Conservation (phyloP, 495 filamentous ascomycete genomes). For the Talaromyces borbonicus region DNA sequence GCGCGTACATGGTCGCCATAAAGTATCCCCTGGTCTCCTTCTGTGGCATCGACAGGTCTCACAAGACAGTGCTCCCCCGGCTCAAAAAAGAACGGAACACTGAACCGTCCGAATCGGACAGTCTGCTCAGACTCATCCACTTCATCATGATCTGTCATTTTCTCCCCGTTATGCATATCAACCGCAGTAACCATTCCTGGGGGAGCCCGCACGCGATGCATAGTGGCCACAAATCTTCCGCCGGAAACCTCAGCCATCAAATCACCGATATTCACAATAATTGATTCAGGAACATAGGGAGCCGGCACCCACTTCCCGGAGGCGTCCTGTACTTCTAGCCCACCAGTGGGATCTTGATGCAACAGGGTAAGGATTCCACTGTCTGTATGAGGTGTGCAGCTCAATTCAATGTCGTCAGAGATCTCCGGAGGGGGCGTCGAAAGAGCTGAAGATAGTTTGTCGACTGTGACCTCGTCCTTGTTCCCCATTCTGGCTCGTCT, state of each 20-base stretch:
- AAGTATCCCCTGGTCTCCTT: conserved; percentile 19
- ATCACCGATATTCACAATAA: conserved; percentile 44
- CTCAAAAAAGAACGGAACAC: conserved; percentile 43
- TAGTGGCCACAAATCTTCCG: conserved; percentile 37
- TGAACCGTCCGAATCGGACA: conserved; percentile 23
- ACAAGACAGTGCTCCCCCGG: conserved; percentile 32
- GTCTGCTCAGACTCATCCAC: background rate
- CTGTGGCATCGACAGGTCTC: conserved; percentile 19
- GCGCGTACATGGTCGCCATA: conserved; percentile 36
- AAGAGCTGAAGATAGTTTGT: too few species aligned
- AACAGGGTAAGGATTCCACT: conserved; percentile 34
- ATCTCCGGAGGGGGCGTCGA: conserved; percentile 8
- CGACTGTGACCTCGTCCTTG: background rate
- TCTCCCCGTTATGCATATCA: conserved; percentile 1
- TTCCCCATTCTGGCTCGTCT: conserved; percentile 3
- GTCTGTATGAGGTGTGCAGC: conserved; percentile 38
- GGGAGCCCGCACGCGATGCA: conserved; percentile 34
- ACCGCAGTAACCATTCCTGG: too few species aligned
- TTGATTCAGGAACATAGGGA: conserved; percentile 31
- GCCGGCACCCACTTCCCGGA: conserved; percentile 33
- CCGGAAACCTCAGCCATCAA: conserved; percentile 36
- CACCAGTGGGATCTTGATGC: conserved; percentile 32
- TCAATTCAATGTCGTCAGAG: conserved; percentile 23
- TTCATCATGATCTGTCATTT: conserved; percentile 6
- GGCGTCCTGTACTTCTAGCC: conserved; percentile 32